Evolutionary conservation across 306 rosid genomes (phyloP).

Genomic region (Lathyrus oleraceus): DNA sequence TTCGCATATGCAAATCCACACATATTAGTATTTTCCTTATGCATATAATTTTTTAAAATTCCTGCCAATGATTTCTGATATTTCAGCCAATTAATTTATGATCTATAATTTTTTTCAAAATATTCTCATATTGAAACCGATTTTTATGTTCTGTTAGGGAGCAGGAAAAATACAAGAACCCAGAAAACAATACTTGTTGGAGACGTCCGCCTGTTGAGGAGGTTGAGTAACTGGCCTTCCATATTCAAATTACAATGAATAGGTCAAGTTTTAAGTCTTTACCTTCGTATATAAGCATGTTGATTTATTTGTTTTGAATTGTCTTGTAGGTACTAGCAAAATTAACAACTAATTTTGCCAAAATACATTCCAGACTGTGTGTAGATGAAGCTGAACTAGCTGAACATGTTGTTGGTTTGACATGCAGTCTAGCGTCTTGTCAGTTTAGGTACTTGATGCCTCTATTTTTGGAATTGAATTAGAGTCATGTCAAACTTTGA

Average conservation of each 20-base stretch:
- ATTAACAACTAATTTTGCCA: constrained; percentile 63
- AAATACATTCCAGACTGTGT: constrained; percentile 88
- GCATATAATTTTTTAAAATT: background rate
- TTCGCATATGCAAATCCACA: background rate
- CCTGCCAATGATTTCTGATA: constrained; percentile 11
- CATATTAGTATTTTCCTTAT: constrained; percentile 5
- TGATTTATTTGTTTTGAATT: constrained; percentile 22
- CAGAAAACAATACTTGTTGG: constrained; percentile 58
- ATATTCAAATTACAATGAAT: constrained; percentile 28
- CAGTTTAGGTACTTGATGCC: constrained; percentile 71
- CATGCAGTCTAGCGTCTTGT: constrained; percentile 85
- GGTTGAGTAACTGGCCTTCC: constrained; percentile 52
- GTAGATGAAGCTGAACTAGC: constrained; percentile 94
- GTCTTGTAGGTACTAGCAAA: constrained; percentile 72
- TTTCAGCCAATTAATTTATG: constrained; percentile 21
- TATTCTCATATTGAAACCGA: constrained; percentile 32
- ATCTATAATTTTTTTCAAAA: constrained; percentile 14
- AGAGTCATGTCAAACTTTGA: constrained; percentile 4
- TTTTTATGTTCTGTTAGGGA: constrained; percentile 55
- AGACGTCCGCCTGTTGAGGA: constrained; percentile 87
- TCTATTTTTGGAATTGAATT: constrained; percentile 21
- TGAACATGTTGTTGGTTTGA: constrained; percentile 93
- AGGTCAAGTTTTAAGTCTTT: constrained; percentile 23
- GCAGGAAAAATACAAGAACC: constrained; percentile 80
- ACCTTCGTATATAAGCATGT: background rate